Percentiles rank a stretch among this genome's conserved stretches.
Evolutionary conservation across 768 basidiomycete species (phyloP).

Genomic region (Daedaleopsis sinensis): DNA sequence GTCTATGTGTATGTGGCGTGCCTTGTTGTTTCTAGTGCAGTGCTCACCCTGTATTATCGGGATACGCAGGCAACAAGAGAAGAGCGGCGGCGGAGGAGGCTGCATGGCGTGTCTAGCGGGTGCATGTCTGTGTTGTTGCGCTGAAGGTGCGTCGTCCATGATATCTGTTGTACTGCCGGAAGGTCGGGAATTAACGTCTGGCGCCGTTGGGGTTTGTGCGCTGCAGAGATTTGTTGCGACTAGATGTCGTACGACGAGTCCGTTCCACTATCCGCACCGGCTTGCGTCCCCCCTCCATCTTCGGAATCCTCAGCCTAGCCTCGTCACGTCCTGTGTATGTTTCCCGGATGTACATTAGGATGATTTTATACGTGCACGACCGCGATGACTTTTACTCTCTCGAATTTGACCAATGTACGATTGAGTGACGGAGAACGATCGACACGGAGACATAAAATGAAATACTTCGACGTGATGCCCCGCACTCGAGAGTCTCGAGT

Average conservation of each 20-base stretch:
- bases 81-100: constrained; percentile 48
- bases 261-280: constrained; percentile 46
- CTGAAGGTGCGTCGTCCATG: constrained; percentile 58
- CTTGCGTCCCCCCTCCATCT: not conserved
- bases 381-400: not conserved
- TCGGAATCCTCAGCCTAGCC: not conserved
- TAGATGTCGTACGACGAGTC: constrained; percentile 38
- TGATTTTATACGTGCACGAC: not conserved
- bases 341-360: constrained; percentile 16
- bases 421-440: too few species aligned
- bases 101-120: constrained; percentile 71
- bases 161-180: not conserved
- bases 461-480: too few species aligned
- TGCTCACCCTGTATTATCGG: constrained; percentile 18
- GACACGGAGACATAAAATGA: too few species aligned
- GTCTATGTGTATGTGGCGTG: constrained; percentile 70
- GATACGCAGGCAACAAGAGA: constrained; percentile 52
- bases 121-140: constrained; percentile 67
- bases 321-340: constrained; percentile 8
- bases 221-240: constrained; percentile 67
- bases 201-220: constrained; percentile 1
- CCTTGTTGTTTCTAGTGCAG: not conserved
- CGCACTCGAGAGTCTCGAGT: too few species aligned
- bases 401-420: not conserved
- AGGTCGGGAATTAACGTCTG: not conserved